A percentile compares a stretch with the other conserved stretches of the same genome.
Conservation (phyloP, 169 alveolate species). For the Eimeria maxima region DNA sequence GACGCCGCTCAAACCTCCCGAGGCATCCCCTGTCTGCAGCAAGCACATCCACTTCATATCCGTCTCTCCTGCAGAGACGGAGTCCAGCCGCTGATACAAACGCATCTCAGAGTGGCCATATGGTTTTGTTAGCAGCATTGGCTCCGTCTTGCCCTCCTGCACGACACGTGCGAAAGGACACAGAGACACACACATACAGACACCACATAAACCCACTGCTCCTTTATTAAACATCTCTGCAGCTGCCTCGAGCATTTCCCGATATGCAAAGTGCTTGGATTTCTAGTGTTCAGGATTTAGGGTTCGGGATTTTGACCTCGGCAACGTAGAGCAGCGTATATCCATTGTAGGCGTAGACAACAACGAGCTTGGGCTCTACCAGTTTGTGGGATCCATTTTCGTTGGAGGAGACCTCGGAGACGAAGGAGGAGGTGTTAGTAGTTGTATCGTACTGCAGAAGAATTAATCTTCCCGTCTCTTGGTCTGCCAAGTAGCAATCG, state of each 20-base stretch:
- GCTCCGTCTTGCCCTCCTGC: constrained; percentile 29
- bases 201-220: not conserved
- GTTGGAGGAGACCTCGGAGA: constrained; percentile 19
- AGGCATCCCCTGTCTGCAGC: constrained; percentile 34
- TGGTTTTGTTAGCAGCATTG: constrained; percentile 65
- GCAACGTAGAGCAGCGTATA: constrained; percentile 72
- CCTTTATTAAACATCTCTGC: too few species aligned
- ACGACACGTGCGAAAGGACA: not conserved
- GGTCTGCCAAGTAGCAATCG: constrained; percentile 56
- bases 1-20: not conserved
- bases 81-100: constrained; percentile 3
- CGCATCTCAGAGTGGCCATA: constrained; percentile 28
- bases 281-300: not conserved
- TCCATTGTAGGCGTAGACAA: constrained; percentile 53
- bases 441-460: not conserved
- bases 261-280: not conserved
- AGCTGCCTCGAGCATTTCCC: too few species aligned
- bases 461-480: not conserved
- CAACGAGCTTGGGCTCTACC: not conserved
- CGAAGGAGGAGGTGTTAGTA: not conserved
- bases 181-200: not conserved
- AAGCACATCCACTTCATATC: not conserved
- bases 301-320: constrained; percentile 19
- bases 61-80: not conserved
- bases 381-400: constrained; percentile 1